Percentiles rank a stretch among this genome's conserved stretches.
Evolutionary conservation across 768 basidiomycete genomes (phyloP).

Genomic region (Tephrocybe sp.): DNA sequence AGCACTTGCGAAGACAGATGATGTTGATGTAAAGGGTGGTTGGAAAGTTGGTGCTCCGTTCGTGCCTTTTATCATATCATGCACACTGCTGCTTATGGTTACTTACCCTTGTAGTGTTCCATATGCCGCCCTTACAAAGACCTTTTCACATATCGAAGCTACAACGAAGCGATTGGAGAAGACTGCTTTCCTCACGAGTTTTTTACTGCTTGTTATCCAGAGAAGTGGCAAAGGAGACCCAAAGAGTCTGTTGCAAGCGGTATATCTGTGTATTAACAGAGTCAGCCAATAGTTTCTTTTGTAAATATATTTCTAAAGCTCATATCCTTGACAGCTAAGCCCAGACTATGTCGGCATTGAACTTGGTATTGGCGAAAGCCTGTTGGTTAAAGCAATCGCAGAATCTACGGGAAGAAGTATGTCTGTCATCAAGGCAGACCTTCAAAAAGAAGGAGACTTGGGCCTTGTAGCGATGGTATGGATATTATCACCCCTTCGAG

Average conservation of each 20-base stretch:
- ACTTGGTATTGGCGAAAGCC: constrained; percentile 92
- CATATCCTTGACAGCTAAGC: constrained; percentile 57
- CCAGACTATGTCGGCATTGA: constrained; percentile 96
- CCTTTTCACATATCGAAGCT: constrained; percentile 86
- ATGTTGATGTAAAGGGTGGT: constrained; percentile 77
- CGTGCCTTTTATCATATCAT: constrained; percentile 27
- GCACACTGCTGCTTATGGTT: constrained; percentile 1
- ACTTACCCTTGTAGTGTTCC: constrained; percentile 69
- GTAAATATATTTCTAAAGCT: constrained; percentile 8
- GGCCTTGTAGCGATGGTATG: constrained; percentile 94
- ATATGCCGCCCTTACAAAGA: constrained; percentile 88
- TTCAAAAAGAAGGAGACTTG: constrained; percentile 94
- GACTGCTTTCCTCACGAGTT: constrained; percentile 81
- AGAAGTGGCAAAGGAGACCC: constrained; percentile 75
- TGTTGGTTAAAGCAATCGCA: constrained; percentile 92
- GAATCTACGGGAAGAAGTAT: constrained; percentile 92
- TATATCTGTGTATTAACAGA: constrained; percentile 96
- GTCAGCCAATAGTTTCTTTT: constrained; percentile 42
- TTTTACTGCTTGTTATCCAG: constrained; percentile 87
- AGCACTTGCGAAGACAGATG: constrained; percentile 54
- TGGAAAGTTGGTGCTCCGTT: constrained; percentile 88
- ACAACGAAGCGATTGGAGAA: constrained; percentile 97
- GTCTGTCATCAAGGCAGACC: constrained; percentile 81
- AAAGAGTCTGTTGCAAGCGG: constrained; percentile 77
- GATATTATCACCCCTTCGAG: constrained; percentile 1